Evolutionary conservation across 139 green algal species (phyloP), one percentile per base, ranked within the genome.

Genomic region (Picochlorum sp.): DNA sequence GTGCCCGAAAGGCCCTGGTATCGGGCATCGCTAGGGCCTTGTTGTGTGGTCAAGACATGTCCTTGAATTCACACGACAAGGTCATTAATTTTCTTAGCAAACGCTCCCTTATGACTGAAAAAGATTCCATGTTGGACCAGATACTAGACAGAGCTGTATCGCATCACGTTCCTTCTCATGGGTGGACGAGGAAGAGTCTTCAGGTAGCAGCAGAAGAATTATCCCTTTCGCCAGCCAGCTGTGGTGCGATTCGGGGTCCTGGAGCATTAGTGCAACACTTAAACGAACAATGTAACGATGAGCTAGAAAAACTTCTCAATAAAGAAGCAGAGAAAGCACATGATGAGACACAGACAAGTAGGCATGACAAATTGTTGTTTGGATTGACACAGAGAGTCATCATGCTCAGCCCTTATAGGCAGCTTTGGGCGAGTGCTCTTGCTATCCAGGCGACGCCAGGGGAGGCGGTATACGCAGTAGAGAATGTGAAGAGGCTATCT

Each of bases 391-490:
- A 72, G 41, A 67, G 84, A 0, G 75, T 91, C 26, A 61, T 80
- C 23, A 79, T 89, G 72, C 45, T 79, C 6, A 13, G 38, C 1
- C 79, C 77, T 1, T 69, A 73, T 59, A 77, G 89, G 9, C 69
- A 78, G 21, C 62, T 18, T 4, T 85, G 79, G 79, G 51, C 79
- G 7, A 77, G 87, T 59, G 84, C 85, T 2, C 58, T 92, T 46
- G 63, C 70, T 5, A 38, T 92, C 2, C 68, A 79, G 7, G 66
- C 82, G 0, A 46, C 52, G 26, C 84, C 86, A 0, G 20, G n/a
- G 6, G 83, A 83, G 24, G 58, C 66, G 15, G 34, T 63, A 4
- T 51, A 63, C 28, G 66, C 74, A 4, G 24, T 82, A 28, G n/a
- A 47, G 23, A 76, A 87, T 45, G 61, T 85, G 18, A 44, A 45